These are phyloP conservation scores for Macrophomina tecta DNA, from an alignment of 2,329 filamentous ascomycete genomes.

Conservation along the genomic window DNA sequence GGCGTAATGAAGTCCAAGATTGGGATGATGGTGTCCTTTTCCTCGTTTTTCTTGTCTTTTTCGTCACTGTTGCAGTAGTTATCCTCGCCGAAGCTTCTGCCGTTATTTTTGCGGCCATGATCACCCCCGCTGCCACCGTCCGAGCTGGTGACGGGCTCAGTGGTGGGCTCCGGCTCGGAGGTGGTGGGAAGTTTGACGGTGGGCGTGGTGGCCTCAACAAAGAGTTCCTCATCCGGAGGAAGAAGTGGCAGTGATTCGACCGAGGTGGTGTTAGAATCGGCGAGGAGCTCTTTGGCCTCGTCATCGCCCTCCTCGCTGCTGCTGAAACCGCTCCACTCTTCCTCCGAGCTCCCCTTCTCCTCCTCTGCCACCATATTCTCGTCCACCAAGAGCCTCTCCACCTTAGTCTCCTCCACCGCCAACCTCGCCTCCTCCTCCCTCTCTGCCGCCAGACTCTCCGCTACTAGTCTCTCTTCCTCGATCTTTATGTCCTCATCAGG, in stretches of 20 bases:
- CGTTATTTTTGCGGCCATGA: no score
- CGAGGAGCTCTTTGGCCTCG: neutral
- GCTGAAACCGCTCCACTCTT: constrained; percentile 1
- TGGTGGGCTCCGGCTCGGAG: neutral
- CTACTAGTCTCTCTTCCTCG: neutral
- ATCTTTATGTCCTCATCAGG: neutral
- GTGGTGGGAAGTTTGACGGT: neutral
- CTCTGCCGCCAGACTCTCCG: no score
- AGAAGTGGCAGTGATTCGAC: neutral
- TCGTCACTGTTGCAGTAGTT: no score
- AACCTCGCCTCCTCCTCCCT: neutral
- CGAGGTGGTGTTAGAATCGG: neutral
- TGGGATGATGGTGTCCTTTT: no score
- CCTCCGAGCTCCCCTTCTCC: neutral
- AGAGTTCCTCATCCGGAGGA: neutral
- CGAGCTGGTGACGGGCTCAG: no score
- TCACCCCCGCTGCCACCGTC: no score
- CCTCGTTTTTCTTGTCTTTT: no score
- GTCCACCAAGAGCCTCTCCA: neutral
- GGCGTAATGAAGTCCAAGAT: no score
- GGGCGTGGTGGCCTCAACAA: neutral
- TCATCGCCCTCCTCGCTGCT: neutral
- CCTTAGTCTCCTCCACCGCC: neutral
- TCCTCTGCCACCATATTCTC: neutral
- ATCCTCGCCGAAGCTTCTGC: no score